Conservation (phyloP, 768 basidiomycete genomes). For the Leccinum uliginosum region DNA sequence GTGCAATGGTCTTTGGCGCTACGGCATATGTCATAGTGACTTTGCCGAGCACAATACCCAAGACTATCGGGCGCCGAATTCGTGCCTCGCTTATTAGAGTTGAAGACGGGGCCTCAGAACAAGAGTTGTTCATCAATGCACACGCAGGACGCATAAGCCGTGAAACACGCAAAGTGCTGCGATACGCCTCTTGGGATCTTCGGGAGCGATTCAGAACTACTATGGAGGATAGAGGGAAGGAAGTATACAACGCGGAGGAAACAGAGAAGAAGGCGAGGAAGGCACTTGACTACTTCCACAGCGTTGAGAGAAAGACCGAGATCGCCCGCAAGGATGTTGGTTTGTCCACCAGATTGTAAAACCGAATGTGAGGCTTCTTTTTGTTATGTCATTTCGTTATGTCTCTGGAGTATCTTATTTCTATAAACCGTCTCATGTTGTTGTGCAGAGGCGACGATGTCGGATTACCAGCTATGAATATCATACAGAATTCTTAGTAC, state of each 20-base stretch:
- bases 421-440: slow-evolving; percentile 7
- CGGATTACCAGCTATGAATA: neutral
- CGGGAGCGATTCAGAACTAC: slow-evolving; percentile 75
- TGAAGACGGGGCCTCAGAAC: slow-evolving; percentile 44
- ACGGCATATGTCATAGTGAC: slow-evolving; percentile 81
- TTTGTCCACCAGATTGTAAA: slow-evolving; percentile 15
- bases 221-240: slow-evolving; percentile 73
- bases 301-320: slow-evolving; percentile 44
- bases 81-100: slow-evolving; percentile 52
- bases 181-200: slow-evolving; percentile 88
- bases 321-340: slow-evolving; percentile 30
- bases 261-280: slow-evolving; percentile 61
- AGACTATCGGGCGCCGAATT: slow-evolving; percentile 84
- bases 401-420: slow-evolving; percentile 9
- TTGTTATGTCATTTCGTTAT: slow-evolving; percentile 9
- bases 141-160: slow-evolving; percentile 68
- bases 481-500: neutral
- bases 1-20: slow-evolving; percentile 68
- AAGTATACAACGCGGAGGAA: slow-evolving; percentile 76
- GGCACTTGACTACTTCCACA: slow-evolving; percentile 71
- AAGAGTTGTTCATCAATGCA: slow-evolving; percentile 57
- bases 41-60: slow-evolving; percentile 83
- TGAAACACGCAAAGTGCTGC: slow-evolving; percentile 91
- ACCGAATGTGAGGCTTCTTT: neutral
- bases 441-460: slow-evolving; percentile 3